Base-by-base conservation (phyloP, 108 stramenopile genomes). In the Cyclotella kingstonii region DNA sequence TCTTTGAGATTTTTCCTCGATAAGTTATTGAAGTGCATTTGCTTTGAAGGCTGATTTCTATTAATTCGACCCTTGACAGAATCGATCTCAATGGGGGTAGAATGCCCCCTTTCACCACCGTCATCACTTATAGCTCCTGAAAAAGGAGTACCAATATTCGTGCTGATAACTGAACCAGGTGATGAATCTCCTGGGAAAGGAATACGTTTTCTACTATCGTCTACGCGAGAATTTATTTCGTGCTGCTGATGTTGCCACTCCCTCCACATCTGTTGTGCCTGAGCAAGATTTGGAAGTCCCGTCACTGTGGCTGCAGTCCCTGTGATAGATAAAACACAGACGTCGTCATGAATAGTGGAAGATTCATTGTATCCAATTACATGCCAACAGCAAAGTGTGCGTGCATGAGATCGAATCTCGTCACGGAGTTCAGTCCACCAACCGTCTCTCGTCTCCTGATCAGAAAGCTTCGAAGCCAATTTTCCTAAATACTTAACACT, bases 401-500 rank as follows among this genome's bases (percentile, higher is more conserved):
- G 76, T 8, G 98, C 98, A 73, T 98, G 96, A 14, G 90, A 82
- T 35, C 89, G 63, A 29, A 98, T 83, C 74, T 98, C 98, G 43
- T 91, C 95, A n/a, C 98, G 73, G 15, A 98, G 76, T 70, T 98
- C 98, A 10, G 66, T 74, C 98, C 98, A 98, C 98, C 98, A 98
- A 0, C 86, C 84, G 57, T 97, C 96, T 33, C 95, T 55, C 3
- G 95, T 94, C 61, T 97, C 98, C 56, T 96, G 98, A 63, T 97
- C 98, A 6, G 79, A 81, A 14, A 91, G 63, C 54, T 86, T 94
- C 17, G 83, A 80, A 11, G 89, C 93, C 28, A 85, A 54, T 53
- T 95, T 90, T 3, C 96, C 98, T 23, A 96, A 80, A 63, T 87
- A 97, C 71, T 98, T 99, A 46, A 99, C 96, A 34, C 84, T 82